These are phyloP conservation scores for Ophiostoma novo-ulmi DNA, from an alignment of 2,329 filamentous ascomycete species.

Conservation along the genomic window DNA sequence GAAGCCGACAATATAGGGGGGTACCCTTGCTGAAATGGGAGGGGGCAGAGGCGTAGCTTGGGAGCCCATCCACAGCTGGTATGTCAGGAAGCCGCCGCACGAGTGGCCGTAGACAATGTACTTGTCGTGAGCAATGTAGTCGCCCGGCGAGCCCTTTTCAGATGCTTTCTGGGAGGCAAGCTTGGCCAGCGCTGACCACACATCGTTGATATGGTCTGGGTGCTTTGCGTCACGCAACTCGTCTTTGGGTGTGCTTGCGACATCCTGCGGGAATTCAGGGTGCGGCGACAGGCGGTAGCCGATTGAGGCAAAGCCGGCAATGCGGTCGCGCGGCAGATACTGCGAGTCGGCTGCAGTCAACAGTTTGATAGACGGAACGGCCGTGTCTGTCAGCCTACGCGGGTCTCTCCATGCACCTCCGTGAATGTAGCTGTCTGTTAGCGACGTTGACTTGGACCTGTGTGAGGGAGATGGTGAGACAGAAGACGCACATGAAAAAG, in stretches of 20 bases:
- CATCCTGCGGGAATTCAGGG: constrained; percentile 44
- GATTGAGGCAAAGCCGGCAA: constrained; percentile 60
- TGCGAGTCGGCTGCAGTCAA: constrained; percentile 24
- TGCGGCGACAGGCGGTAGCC: constrained; percentile 59
- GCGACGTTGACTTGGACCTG: background rate
- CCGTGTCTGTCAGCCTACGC: constrained; percentile 42
- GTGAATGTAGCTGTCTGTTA: constrained; percentile 46
- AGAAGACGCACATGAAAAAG: constrained; percentile 38
- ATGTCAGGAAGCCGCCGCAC: constrained; percentile 58
- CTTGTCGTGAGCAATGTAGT: constrained; percentile 29
- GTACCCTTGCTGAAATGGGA: background rate
- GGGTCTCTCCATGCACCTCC: constrained; percentile 62
- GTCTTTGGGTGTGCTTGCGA: constrained; percentile 34
- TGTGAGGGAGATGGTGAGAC: background rate
- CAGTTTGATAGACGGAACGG: constrained; percentile 36
- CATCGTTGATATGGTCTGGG: constrained; percentile 57
- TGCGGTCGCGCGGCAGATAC: constrained; percentile 42
- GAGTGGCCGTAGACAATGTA: constrained; percentile 60
- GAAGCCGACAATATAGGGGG: constrained; percentile 52
- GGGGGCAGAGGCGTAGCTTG: background rate
- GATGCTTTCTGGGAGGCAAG: constrained; percentile 38
- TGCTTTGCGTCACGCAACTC: constrained; percentile 45
- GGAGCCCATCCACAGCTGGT: constrained; percentile 51
- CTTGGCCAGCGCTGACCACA: constrained; percentile 47
- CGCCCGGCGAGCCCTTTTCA: constrained; percentile 29